Evolutionary conservation across 352 stramenopile species (phyloP), one percentile per base, ranked within the genome.

Genomic region (Blastocystis sp.): DNA sequence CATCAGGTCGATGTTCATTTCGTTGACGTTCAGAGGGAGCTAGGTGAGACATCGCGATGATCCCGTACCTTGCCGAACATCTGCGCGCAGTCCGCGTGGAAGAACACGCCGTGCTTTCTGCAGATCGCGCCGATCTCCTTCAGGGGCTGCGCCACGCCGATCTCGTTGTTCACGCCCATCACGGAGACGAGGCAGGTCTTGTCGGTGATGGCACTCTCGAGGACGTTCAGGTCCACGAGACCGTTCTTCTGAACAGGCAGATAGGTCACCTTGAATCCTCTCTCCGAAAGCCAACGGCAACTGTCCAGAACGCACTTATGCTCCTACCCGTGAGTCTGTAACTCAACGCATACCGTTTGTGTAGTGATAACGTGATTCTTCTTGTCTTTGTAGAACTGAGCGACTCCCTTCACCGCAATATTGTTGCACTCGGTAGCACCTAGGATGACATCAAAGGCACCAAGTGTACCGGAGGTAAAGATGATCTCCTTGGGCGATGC

Each of bases 121-220:
- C 95, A 98, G 69, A 98, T 95, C 80, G 95, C 92, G 33, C 96
- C 96, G 91, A 99, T 98, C 90, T 98, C 95, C 92, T 98, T 95
- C 3, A 99, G 93, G 12, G 96, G 96, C 92, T 99, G 97, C 37
- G 98, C 90, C 39, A 98, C 98, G 50, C 97, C 97, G 92, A 99
- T 99, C 93, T 99, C 97, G 92, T 99, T 99, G 94, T 99, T 98
- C 63, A 99, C 97, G 1, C 96, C 97, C 94, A 99, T 99, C 62
- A 99, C 93, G 65, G 95, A 98, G 35, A 98, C 95, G 1, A 99
- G 92, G 24, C 95, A 94, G n/a, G 97, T 99, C 88, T 97, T 93
- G 21, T 97, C 95, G 0, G 94, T 94, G 91, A 99, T 98, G 1
- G 95, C 94, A 1, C 91, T 93, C 90, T 98, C 93, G 16, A 99